Base-by-base conservation (phyloP, 1,284 basidiomycete species). In the Rhodofomes roseus region DNA sequence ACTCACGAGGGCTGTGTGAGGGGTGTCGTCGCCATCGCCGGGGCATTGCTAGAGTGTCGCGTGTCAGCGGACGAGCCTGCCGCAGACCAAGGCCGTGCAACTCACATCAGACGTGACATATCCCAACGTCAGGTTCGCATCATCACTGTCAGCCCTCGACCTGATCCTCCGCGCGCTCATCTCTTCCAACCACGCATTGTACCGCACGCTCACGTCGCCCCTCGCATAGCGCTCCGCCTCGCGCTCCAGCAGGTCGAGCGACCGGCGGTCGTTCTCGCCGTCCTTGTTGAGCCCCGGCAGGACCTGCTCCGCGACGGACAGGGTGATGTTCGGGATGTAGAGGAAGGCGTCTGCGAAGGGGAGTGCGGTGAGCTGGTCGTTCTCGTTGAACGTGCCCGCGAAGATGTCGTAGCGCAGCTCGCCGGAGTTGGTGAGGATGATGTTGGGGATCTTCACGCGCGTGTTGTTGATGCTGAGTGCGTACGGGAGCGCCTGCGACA, bases 341-440 rank as follows among this genome's bases (percentile, higher is more conserved):
- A 81, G 62, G 75, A 90, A 89, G 8, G 75, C 58, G 66, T 90
- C 82, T 0, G 73, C 65, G 68, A 86, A 92, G 1, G 89, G 89
- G 18, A 82, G 85, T 0, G 83, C 81, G 0, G 89, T 90, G 25
- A 92, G 79, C 70, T 92, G 85, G 71, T 93, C 91, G 71, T 93
- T 92, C 68, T 84, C 84, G 48, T 87, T 88, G 74, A 93, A 93
- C 2, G 82, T 63, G 1, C 91, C 92, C 1, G 77, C 62, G 68
- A 82, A 84, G 46, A 95, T 71, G 66, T 92, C 86, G 74, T 88
- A 93, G 52, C 92, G 83, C 66, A 88, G 80, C n/a, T 79, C 86
- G 18, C 88, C 92, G 1, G 88, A 84, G 72, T 93, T 89, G 55
- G 80, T 78, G 62, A 94, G 82, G 70, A 92, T 84, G 60, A 92